Conservation (phyloP, 2,329 filamentous ascomycete species). For the Pseudogymnoascus sp. region DNA sequence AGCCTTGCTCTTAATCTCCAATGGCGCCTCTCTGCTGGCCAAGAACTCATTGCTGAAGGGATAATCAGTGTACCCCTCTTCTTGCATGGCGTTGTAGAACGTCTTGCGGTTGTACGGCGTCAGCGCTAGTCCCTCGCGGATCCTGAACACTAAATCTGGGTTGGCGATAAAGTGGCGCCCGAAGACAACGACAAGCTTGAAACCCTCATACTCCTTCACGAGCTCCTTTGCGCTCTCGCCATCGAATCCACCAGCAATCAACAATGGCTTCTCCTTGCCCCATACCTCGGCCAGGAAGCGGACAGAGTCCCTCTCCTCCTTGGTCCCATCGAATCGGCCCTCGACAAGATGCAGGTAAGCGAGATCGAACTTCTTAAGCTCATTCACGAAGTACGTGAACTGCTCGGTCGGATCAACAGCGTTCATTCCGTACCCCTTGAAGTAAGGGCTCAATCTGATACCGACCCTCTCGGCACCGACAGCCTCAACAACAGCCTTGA, state of each 20-base stretch:
- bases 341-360: conserved; percentile 51
- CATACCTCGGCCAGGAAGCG: conserved; percentile 40
- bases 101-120: conserved; percentile 35
- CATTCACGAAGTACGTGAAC: conserved; percentile 40
- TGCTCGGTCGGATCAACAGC: conserved; percentile 40
- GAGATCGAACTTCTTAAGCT: conserved; percentile 35
- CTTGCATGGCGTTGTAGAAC: conserved; percentile 32
- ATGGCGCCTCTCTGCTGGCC: background rate
- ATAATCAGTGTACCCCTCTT: conserved; percentile 32
- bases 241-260: conserved; percentile 45
- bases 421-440: conserved; percentile 48
- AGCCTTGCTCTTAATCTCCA: conserved; percentile 8
- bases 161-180: conserved; percentile 42
- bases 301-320: conserved; percentile 33
- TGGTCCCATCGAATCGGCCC: conserved; percentile 39
- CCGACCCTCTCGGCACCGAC: conserved; percentile 47
- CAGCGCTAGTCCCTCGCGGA: conserved; percentile 32
- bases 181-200: conserved; percentile 37
- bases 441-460: conserved; percentile 57
- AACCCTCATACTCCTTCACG: conserved; percentile 28
- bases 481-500: conserved; percentile 42
- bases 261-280: conserved; percentile 38
- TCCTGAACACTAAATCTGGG: conserved; percentile 34
- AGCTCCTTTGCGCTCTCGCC: conserved; percentile 35
- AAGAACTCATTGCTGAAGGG: conserved; percentile 21